These are phyloP conservation scores for Oryza punctata DNA, from an alignment of 176 grass and related monocot genomes.

Conservation along the genomic window DNA sequence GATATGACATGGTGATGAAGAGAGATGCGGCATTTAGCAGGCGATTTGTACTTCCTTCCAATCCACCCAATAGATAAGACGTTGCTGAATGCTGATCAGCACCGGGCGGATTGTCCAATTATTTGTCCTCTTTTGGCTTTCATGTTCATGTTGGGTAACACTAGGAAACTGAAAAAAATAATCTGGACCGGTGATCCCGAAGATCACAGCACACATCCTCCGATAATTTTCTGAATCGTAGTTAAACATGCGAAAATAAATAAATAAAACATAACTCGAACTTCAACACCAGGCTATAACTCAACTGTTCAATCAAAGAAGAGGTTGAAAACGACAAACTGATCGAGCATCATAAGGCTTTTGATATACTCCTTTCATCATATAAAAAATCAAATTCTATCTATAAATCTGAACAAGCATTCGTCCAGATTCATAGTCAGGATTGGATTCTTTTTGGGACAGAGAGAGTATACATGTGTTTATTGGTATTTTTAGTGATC, in stretches of 20 bases:
- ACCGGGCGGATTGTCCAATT: background rate
- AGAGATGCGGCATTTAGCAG: slow-evolving; percentile 22
- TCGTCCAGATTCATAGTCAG: too few species aligned
- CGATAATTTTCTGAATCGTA: background rate
- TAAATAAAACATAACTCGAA: background rate
- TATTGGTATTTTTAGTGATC: too few species aligned
- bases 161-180: background rate
- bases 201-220: background rate
- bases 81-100: background rate
- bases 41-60: slow-evolving; percentile 8
- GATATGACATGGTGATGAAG: background rate
- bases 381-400: too few species aligned
- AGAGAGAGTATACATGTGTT: too few species aligned
- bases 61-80: background rate
- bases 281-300: background rate
- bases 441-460: too few species aligned
- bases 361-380: too few species aligned
- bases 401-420: too few species aligned
- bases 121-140: background rate
- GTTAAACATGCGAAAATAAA: background rate
- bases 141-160: background rate
- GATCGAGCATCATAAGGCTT: too few species aligned
- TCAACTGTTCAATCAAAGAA: too few species aligned
- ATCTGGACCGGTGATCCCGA: background rate
- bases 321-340: too few species aligned